Evolutionary conservation across 2,329 filamentous ascomycete species (phyloP), one percentile per base, ranked within the genome.

Genomic region (Parastagonospora avenae): DNA sequence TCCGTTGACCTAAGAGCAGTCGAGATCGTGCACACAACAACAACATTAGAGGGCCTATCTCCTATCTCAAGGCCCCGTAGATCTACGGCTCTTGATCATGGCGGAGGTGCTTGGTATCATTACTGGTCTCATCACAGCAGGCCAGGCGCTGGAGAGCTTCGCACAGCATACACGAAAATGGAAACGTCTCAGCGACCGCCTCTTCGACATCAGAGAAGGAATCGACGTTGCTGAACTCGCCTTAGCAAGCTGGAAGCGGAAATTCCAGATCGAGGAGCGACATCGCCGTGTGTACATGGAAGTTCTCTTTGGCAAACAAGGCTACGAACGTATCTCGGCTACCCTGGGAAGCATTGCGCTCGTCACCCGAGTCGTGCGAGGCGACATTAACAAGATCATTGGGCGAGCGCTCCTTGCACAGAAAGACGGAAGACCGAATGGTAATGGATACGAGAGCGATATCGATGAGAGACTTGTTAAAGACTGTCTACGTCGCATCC

Each of bases 201-300:
- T 69, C 2, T 55, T 63, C 46, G 66, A 69, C 41, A 50, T 67
- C 7, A 50, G 48, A 10, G 56, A 66, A 49, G 57, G 58, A 1
- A 46, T 69, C 5, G 35, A 56, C 12, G 59, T 53, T 15, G 52
- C 52, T 4, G 53, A 66, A 42, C 49, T 60, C 16, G 51, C 60
- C 8, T 50, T 69, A 2, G 47, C 62, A n/a, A 52, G 48, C 15
- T 67, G 66, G 66, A 55, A 64, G 27, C 46, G 46, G 3, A 69
- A 63, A 39, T 67, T 54, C 36, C 58, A 65, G 12, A 47, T 67
- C 8, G 55, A 60, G 14, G 46, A 57, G 16, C 52, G 57, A 5
- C 62, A 53, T 42, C 56, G 50, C 33, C 56, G 51, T 33, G 35
- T 62, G 12, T 65, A 67, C 46, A 54, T 59, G 52, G 56, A 55